Percentiles rank a stretch among this genome's conserved stretches.
phyloP scores from a whole-genome alignment of 495 filamentous ascomycete species.

The Diplogelasinospora grovesii region DNA sequence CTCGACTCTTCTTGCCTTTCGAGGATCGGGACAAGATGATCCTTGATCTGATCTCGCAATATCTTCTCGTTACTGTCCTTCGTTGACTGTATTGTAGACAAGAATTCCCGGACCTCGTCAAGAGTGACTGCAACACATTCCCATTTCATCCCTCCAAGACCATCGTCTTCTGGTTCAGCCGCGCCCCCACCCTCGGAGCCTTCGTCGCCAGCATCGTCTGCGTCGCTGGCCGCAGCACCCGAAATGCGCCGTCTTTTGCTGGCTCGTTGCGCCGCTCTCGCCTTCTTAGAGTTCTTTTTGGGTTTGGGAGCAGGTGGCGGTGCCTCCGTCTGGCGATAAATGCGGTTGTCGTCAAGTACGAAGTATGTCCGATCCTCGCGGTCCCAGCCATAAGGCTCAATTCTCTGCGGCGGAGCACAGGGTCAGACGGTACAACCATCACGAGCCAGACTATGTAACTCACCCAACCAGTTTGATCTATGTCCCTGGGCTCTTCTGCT shows the following conservation, averaged over 20 bases:
- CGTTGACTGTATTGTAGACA: slow-evolving; percentile 62
- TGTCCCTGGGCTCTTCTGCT: slow-evolving; percentile 75
- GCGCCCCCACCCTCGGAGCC: slow-evolving; percentile 23
- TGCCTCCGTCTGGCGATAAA: slow-evolving; percentile 78
- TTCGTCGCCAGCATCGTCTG: slow-evolving; percentile 50
- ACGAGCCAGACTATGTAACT: too few relatives aligned
- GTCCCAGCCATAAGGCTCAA: slow-evolving; percentile 89
- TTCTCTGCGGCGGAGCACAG: slow-evolving; percentile 68
- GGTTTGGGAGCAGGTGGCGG: slow-evolving; percentile 54
- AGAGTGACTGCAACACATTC: slow-evolving; percentile 81
- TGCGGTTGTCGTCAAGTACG: slow-evolving; percentile 86
- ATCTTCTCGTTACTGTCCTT: slow-evolving; percentile 77
- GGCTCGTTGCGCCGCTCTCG: slow-evolving; percentile 56
- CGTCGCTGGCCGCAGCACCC: slow-evolving; percentile 42
- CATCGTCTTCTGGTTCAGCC: slow-evolving; percentile 47
- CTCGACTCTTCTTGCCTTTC: slow-evolving; percentile 74
- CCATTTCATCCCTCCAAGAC: slow-evolving; percentile 72
- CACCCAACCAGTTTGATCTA: slow-evolving; percentile 80
- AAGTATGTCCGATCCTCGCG: slow-evolving; percentile 76
- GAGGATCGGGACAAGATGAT: slow-evolving; percentile 75
- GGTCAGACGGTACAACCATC: too few relatives aligned
- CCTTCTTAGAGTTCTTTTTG: slow-evolving; percentile 71
- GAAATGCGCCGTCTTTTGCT: slow-evolving; percentile 68
- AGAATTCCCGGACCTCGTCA: slow-evolving; percentile 65
- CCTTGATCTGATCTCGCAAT: slow-evolving; percentile 58